A percentile compares a stretch with the other conserved stretches of the same genome.
These are phyloP conservation scores for Colletotrichum siamense DNA, from an alignment of 2,329 filamentous ascomycete species.

Conservation along the genomic window DNA sequence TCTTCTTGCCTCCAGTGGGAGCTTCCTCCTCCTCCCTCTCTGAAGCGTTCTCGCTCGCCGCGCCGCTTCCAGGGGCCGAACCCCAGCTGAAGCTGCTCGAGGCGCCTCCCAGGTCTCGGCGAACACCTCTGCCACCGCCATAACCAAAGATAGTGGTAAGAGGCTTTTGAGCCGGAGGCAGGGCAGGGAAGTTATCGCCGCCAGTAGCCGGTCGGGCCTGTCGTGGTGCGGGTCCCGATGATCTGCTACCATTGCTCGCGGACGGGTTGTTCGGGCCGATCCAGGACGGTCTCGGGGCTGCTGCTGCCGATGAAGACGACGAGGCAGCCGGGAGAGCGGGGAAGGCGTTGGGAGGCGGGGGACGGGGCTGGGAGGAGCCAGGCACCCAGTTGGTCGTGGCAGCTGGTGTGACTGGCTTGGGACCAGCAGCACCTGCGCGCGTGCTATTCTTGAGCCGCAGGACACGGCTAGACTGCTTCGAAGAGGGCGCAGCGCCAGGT, in stretches of 20 bases:
- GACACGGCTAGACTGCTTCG: constrained; percentile 59
- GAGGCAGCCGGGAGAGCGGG: constrained; percentile 44
- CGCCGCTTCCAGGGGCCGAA: constrained; percentile 28
- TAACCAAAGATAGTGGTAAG: constrained; percentile 68
- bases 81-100: constrained; percentile 63
- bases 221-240: background rate
- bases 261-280: constrained; percentile 25
- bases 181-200: constrained; percentile 77
- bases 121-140: constrained; percentile 56
- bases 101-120: constrained; percentile 55
- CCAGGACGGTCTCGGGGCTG: constrained; percentile 35
- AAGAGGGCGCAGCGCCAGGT: constrained; percentile 43
- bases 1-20: constrained; percentile 40
- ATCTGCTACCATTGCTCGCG: constrained; percentile 6
- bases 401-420: constrained; percentile 28
- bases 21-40: constrained; percentile 32
- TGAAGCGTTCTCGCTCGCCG: constrained; percentile 26
- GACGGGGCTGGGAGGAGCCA: constrained; percentile 17
- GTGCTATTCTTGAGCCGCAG: constrained; percentile 66
- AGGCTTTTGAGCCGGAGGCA: constrained; percentile 78
- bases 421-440: constrained; percentile 39
- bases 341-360: constrained; percentile 43
- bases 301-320: constrained; percentile 24
- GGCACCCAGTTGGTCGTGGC: constrained; percentile 26
- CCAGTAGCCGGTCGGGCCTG: constrained; percentile 13